Evolutionary conservation across 1,139 yeast genomes (phyloP).

Genomic region (Protomyces arabidopsidicola): DNA sequence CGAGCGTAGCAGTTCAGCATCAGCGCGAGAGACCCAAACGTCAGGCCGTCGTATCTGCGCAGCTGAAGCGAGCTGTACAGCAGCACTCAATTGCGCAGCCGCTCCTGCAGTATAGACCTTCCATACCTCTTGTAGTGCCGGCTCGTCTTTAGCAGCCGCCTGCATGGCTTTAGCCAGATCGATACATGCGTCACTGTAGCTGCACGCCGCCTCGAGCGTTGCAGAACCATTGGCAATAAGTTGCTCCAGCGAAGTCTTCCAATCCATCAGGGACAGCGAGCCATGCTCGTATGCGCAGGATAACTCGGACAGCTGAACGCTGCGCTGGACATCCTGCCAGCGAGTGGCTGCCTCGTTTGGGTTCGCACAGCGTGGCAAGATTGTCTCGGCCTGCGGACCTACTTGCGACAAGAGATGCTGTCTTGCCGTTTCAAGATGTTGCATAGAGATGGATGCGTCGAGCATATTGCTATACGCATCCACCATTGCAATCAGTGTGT

Average conservation of each 20-base stretch:
- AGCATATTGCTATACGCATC: conserved; percentile 7
- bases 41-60: background rate
- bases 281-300: background rate
- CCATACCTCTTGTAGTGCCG: conserved; percentile 2
- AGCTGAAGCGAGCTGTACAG: background rate
- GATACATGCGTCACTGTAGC: conserved; percentile 18
- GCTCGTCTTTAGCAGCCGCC: background rate
- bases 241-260: background rate
- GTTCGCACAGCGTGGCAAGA: conserved; percentile 10
- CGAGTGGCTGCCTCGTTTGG: background rate
- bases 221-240: background rate
- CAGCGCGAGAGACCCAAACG: conserved; percentile 12
- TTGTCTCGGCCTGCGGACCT: background rate
- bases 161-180: conserved; percentile 1
- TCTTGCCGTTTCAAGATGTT: background rate
- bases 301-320: background rate
- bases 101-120: conserved; percentile 10
- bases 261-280: background rate
- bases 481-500: conserved; percentile 3
- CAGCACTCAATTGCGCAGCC: conserved; percentile 2
- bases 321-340: background rate
- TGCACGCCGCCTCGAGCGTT: background rate
- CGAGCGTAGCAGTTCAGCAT: conserved; percentile 14
- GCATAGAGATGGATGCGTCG: background rate
- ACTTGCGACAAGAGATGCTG: background rate